A percentile compares a stretch with the other conserved stretches of the same genome.
Conservation (phyloP, 371 early-diverging fungal species). For the Mortierella sp. region DNA sequence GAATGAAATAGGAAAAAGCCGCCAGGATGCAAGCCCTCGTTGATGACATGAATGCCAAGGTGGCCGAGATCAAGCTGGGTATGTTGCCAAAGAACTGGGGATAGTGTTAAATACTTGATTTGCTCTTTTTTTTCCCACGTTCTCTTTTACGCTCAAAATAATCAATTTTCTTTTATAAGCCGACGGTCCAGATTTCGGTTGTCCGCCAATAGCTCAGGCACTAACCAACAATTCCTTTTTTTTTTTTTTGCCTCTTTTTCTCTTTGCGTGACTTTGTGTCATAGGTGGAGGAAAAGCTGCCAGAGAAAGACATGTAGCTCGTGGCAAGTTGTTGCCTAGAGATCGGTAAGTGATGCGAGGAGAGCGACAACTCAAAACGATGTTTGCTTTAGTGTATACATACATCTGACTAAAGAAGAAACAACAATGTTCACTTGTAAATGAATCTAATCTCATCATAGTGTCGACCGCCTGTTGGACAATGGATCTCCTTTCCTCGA, state of each 20-base stretch:
- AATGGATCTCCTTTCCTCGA: conserved; percentile 95
- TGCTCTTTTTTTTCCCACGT: conserved; percentile 13
- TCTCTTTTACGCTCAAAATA: conserved; percentile 5
- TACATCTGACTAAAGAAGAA: not conserved
- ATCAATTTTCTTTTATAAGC: not conserved
- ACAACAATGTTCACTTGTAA: not conserved
- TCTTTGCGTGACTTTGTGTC: not conserved
- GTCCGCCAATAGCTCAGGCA: too few species aligned
- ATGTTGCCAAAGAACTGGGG: conserved; percentile 19
- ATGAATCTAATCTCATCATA: conserved; percentile 20
- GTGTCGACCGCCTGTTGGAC: conserved; percentile 89
- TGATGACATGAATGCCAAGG: conserved; percentile 78
- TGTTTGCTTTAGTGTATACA: conserved; percentile 18
- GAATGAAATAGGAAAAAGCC: conserved; percentile 81
- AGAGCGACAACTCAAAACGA: not conserved
- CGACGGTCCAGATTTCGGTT: not conserved
- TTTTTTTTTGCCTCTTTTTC: not conserved
- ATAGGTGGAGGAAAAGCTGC: conserved; percentile 94
- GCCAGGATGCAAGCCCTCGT: conserved; percentile 83
- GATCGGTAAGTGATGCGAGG: conserved; percentile 73
- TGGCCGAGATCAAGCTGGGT: conserved; percentile 85
- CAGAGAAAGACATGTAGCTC: conserved; percentile 86
- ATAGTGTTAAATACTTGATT: not conserved
- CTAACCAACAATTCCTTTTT: not conserved
- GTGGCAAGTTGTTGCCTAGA: conserved; percentile 95